phyloP scores from a whole-genome alignment of 1,139 yeast species.

The Candida freyschussii region DNA sequence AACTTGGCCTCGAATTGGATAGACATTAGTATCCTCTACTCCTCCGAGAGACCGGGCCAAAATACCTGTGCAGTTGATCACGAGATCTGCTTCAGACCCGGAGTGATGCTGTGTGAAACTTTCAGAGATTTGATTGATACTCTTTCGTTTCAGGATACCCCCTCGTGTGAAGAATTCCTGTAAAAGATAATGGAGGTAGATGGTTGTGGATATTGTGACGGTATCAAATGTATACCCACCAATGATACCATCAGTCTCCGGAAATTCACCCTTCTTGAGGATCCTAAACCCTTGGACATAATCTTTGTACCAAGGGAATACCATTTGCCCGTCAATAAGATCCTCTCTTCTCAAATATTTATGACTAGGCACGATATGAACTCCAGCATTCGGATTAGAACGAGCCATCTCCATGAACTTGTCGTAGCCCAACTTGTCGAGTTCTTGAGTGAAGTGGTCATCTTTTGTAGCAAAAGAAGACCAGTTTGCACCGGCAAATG shows the following conservation, averaged over 20 bases:
- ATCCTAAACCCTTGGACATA: conserved; percentile 42
- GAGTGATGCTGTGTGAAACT: conserved; percentile 22
- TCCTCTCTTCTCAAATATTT: conserved; percentile 42
- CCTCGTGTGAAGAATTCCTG: conserved; percentile 25
- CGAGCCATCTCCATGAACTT: conserved; percentile 40
- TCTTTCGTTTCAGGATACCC: conserved; percentile 26
- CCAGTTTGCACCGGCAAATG: conserved; percentile 79
- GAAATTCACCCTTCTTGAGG: conserved; percentile 31
- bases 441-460: conserved; percentile 38
- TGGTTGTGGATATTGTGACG: conserved; percentile 29
- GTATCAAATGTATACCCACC: conserved; percentile 27
- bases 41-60: conserved; percentile 38
- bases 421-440: conserved; percentile 43
- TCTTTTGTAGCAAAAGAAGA: conserved; percentile 49
- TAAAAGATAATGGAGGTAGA: conserved; percentile 27
- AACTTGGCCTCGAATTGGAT: conserved; percentile 64
- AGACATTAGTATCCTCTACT: conserved; percentile 44
- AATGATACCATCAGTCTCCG: conserved; percentile 27
- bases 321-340: conserved; percentile 11
- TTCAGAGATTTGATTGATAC: conserved; percentile 26
- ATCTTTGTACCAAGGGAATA: conserved; percentile 33
- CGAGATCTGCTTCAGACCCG: conserved; percentile 33
- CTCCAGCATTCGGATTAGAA: conserved; percentile 47
- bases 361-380: conserved; percentile 43
- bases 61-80: conserved; percentile 31